These are phyloP conservation scores for Nepenthes mirabilis DNA, from an alignment of 148 eudicot genomes.

Conservation along the genomic window DNA sequence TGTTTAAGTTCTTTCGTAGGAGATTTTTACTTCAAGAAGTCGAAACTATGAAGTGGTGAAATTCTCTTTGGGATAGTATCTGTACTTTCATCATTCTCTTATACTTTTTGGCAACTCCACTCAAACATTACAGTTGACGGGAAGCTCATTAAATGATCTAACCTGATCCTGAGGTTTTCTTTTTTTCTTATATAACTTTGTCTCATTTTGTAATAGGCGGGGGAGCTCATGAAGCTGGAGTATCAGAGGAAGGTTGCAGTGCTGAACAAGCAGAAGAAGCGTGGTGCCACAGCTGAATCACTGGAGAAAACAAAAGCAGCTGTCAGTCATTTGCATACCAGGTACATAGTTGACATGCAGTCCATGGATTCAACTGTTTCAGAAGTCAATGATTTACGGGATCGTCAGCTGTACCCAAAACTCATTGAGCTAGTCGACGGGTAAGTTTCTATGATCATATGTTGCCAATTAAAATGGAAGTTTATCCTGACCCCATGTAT, in stretches of 20 bases:
- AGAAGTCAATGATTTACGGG: conserved; percentile 88
- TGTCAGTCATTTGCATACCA: conserved; percentile 93
- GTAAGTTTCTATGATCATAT: conserved; percentile 22
- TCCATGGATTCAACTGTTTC: conserved; percentile 92
- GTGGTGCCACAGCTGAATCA: conserved; percentile 59
- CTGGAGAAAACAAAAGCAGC: conserved; percentile 96
- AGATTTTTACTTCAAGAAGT: no score
- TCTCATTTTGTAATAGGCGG: conserved; percentile 32
- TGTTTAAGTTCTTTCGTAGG: no score
- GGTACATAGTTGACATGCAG: conserved; percentile 98
- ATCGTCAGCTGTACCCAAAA: conserved; percentile 85
- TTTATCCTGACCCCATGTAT: no score
- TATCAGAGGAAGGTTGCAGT: conserved; percentile 76
- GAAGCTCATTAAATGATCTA: not conserved
- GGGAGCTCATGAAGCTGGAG: conserved; percentile 89
- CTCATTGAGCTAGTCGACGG: conserved; percentile 75
- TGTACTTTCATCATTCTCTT: no score
- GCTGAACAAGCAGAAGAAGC: conserved; percentile 79
- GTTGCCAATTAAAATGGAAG: no score
- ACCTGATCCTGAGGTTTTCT: not conserved
- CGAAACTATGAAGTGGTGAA: no score
- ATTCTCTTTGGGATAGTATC: no score
- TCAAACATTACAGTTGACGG: no score
- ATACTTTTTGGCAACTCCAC: no score
- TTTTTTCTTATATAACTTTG: not conserved